Base-by-base conservation (phyloP, 345 rosid species). In the Arabidopsis thaliana region DNA sequence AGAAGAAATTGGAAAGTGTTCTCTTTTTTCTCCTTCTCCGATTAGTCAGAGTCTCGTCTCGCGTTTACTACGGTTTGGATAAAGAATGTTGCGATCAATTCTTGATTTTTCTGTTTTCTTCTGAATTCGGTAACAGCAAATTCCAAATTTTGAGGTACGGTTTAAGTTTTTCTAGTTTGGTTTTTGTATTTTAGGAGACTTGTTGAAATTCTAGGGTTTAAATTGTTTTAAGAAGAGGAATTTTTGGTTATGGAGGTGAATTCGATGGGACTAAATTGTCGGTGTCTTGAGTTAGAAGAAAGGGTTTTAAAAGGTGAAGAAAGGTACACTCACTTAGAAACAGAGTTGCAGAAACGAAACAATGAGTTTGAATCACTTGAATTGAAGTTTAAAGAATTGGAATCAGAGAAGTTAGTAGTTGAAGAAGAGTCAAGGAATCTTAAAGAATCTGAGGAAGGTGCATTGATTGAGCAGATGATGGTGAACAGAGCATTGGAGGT, bases 401-500 rank as follows among this genome's bases (percentile, higher is more conserved):
- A 86, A 78, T 74, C 30, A 0, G 80, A 61, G 50, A 83, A 87
- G 78, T 37, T 37, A 44, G 75, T 34, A 22, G 20, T 59, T 55
- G 86, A 48, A 61, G 4, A 12, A 69, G 60, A 65, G 58, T 34
- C 65, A 8, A 70, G 48, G 69, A 63, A 68, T 60, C 57, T 13
- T 59, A 67, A 62, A 45, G 76, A 49, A 32, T 37, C 69, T 37
- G 85, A 80, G 11, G 82, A 82, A 33, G 78, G 75, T 70, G 37
- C 57, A 34, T 73, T 83, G 46, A 22, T 75, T 55, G 83, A 81
- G 77, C 81, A 88, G 42, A 77, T 83, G 84, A 69, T 65, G 60
- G 85, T 85, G 83, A 87, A 84, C 71, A 36, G 4, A 38, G 69
- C 73, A 20, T 75, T 86, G 69, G 83, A 84, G 65, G 53, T 51